Percentiles rank a stretch among this genome's conserved stretches.
Conservation (phyloP, 1,284 basidiomycete species). For the Leccinum solheimii region DNA sequence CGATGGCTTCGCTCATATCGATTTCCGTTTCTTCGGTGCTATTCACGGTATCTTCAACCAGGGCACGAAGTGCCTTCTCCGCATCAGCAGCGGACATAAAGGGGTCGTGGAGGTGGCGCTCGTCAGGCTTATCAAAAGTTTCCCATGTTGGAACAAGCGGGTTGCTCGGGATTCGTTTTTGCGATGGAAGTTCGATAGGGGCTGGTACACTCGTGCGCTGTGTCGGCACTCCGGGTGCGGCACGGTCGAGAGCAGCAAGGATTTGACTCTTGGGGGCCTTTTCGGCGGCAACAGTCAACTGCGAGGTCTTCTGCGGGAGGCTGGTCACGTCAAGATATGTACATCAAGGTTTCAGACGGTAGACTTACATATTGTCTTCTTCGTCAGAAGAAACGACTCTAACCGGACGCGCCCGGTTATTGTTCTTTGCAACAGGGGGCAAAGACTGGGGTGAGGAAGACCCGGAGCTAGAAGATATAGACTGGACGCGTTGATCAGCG, state of each 20-base stretch:
- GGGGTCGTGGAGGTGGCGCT: conserved; percentile 39
- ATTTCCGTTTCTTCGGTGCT: conserved; percentile 52
- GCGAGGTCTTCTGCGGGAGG: conserved; percentile 1
- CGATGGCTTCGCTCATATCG: conserved; percentile 61
- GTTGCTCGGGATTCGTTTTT: conserved; percentile 14
- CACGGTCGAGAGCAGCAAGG: conserved; percentile 29
- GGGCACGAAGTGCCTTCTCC: conserved; percentile 63
- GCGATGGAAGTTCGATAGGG: conserved; percentile 30
- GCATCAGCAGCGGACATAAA: conserved; percentile 48
- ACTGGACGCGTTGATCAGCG: conserved; percentile 10
- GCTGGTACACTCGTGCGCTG: conserved; percentile 28
- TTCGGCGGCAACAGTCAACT: neutral
- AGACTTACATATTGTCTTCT: conserved; percentile 23
- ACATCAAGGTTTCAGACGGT: neutral
- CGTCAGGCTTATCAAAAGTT: conserved; percentile 35
- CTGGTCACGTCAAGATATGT: conserved; percentile 13
- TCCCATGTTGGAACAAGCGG: conserved; percentile 24
- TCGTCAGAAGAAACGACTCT: conserved; percentile 32
- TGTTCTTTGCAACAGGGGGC: conserved; percentile 6
- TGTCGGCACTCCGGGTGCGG: conserved; percentile 11
- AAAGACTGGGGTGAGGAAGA: conserved; percentile 23
- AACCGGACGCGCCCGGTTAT: conserved; percentile 8
- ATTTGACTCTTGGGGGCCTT: conserved; percentile 20
- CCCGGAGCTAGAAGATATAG: conserved; percentile 26
- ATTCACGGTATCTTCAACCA: conserved; percentile 51